These are phyloP conservation scores for Chloris gayana DNA, from an alignment of 176 grass and related monocot genomes.

Conservation along the genomic window DNA sequence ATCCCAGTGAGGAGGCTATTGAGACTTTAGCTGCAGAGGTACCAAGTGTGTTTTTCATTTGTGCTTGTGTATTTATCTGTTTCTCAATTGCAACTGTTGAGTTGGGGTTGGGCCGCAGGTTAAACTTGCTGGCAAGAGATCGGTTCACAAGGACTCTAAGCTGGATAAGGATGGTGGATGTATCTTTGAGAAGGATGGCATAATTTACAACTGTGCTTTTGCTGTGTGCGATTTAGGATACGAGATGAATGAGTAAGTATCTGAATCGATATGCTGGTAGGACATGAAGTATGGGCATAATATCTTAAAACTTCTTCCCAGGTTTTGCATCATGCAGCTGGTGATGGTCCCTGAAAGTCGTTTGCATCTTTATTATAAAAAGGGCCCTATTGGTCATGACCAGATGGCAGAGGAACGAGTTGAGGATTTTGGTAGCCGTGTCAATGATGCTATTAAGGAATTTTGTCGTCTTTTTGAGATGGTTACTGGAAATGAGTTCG, in stretches of 20 bases:
- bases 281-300: background rate
- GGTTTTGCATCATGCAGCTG: slow-evolving; percentile 71
- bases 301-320: slow-evolving; percentile 27
- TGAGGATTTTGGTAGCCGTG: slow-evolving; percentile 70
- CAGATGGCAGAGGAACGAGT: slow-evolving; percentile 72
- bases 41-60: background rate
- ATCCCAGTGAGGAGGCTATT: slow-evolving; percentile 63
- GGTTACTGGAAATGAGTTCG: slow-evolving; percentile 83
- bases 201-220: slow-evolving; percentile 82
- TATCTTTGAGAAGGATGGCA: slow-evolving; percentile 76
- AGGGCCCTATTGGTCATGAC: slow-evolving; percentile 64
- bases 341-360: slow-evolving; percentile 66
- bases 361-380: slow-evolving; percentile 85
- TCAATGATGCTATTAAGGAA: slow-evolving; percentile 63
- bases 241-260: slow-evolving; percentile 59
- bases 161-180: slow-evolving; percentile 65
- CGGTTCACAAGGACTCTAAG: slow-evolving; percentile 66
- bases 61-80: background rate
- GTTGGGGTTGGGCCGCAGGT: slow-evolving; percentile 59
- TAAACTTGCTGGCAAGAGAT: slow-evolving; percentile 76
- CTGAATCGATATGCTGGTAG: background rate
- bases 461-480: slow-evolving; percentile 72
- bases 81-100: slow-evolving; percentile 7
- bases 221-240: slow-evolving; percentile 59
- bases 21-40: slow-evolving; percentile 77